Evolutionary conservation across 768 basidiomycete species (phyloP).

Genomic region (Trametes cinnabarina): DNA sequence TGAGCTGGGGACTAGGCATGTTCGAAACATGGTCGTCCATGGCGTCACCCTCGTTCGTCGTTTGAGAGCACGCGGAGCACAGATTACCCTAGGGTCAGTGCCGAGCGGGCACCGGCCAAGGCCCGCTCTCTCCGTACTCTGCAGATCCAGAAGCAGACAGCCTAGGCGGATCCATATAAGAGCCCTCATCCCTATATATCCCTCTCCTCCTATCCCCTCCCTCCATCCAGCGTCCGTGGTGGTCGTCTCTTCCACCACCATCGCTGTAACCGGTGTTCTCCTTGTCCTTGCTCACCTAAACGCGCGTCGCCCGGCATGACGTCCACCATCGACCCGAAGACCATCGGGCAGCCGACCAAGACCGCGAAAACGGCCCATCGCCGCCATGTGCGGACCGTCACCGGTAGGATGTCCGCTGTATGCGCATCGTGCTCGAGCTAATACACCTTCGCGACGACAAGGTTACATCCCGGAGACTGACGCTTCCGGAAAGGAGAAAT

Average conservation of each 20-base stretch:
- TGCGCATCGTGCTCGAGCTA: not conserved
- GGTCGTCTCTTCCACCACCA: not conserved
- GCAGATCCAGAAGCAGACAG: not conserved
- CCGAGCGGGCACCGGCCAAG: not conserved
- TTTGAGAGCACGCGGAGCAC: not conserved
- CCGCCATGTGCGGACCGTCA: constrained; percentile 59
- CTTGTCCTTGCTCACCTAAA: not conserved
- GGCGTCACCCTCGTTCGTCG: not conserved
- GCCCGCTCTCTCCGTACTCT: not conserved
- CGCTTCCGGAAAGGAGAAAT: constrained; percentile 74
- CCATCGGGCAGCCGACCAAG: constrained; percentile 27
- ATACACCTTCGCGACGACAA: constrained; percentile 26
- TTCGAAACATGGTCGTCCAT: no score
- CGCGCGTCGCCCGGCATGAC: constrained; percentile 16
- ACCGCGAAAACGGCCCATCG: constrained; percentile 44
- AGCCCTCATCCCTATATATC: not conserved
- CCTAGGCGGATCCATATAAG: not conserved
- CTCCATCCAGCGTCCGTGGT: not conserved
- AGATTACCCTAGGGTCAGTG: not conserved
- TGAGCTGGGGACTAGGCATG: no score
- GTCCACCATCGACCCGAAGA: constrained; percentile 25
- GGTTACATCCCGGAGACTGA: constrained; percentile 81
- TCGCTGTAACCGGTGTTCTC: not conserved
- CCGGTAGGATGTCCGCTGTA: constrained; percentile 23
- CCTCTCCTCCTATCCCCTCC: not conserved